These are phyloP conservation scores for Inonotus hispidus DNA, from an alignment of 1,284 basidiomycete genomes.

Conservation along the genomic window DNA sequence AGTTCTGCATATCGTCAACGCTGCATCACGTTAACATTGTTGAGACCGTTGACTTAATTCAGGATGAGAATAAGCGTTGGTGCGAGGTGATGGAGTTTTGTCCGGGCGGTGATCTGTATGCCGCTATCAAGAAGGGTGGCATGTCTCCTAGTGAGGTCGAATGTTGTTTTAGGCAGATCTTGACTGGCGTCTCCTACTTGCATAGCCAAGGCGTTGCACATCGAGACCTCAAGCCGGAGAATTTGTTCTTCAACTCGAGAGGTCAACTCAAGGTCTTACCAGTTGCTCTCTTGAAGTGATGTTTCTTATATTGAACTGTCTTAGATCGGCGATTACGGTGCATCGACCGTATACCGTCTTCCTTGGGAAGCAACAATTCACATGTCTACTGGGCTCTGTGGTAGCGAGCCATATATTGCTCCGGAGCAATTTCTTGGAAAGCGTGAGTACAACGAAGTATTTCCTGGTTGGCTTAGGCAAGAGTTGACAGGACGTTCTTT, in stretches of 20 bases:
- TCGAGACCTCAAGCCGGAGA: conserved; percentile 98
- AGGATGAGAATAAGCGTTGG: conserved; percentile 95
- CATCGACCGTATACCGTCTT: conserved; percentile 95
- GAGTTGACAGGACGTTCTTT: conserved; percentile 23
- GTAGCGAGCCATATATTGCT: conserved; percentile 97
- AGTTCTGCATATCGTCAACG: conserved; percentile 98
- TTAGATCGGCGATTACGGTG: conserved; percentile 97
- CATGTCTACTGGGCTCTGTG: conserved; percentile 94
- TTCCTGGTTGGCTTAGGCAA: background rate
- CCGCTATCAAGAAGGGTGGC: conserved; percentile 95
- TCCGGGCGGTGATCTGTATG: conserved; percentile 94
- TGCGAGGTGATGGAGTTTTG: conserved; percentile 99
- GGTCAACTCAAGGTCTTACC: conserved; percentile 84
- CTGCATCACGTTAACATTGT: conserved; percentile 96
- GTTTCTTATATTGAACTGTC: conserved; percentile 19
- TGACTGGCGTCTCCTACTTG: conserved; percentile 84
- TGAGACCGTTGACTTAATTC: conserved; percentile 97
- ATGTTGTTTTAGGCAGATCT: conserved; percentile 96
- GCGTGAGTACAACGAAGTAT: conserved; percentile 54
- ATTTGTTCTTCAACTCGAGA: conserved; percentile 88
- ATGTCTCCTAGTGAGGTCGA: conserved; percentile 95
- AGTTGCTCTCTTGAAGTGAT: conserved; percentile 19
- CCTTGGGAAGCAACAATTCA: conserved; percentile 98
- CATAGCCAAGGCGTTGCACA: conserved; percentile 97
- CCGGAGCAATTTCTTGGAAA: conserved; percentile 96